A percentile compares a stretch with the other conserved stretches of the same genome.
These are phyloP conservation scores for Paraconiothyrium brasiliense DNA, from an alignment of 2,329 filamentous ascomycete genomes.

Conservation along the genomic window DNA sequence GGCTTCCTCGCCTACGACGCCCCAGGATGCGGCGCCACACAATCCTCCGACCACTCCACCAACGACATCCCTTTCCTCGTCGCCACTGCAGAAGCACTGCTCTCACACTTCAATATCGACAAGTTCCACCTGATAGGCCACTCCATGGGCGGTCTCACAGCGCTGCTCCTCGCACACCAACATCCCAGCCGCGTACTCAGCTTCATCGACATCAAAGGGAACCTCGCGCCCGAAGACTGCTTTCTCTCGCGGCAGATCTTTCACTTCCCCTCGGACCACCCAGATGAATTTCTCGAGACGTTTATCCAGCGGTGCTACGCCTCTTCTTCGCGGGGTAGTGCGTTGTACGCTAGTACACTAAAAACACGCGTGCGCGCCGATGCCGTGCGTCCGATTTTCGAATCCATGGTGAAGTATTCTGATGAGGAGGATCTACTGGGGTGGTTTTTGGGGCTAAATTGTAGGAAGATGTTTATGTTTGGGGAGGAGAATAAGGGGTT, in stretches of 20 bases:
- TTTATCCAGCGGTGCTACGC: slow-evolving; percentile 19
- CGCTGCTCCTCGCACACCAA: slow-evolving; percentile 26
- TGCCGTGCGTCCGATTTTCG: slow-evolving; percentile 31
- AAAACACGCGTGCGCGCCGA: slow-evolving; percentile 20
- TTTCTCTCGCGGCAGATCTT: slow-evolving; percentile 36
- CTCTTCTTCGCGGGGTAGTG: neutral
- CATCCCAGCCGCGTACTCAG: slow-evolving; percentile 21
- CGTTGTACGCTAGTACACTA: slow-evolving; percentile 14
- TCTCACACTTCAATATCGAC: slow-evolving; percentile 19
- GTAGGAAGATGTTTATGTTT: slow-evolving; percentile 25
- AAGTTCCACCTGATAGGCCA: slow-evolving; percentile 38
- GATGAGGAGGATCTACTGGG: slow-evolving; percentile 27
- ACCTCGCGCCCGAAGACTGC: slow-evolving; percentile 37
- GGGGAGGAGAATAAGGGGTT: slow-evolving; percentile 12
- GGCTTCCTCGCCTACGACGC: slow-evolving; percentile 35
- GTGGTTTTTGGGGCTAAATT: slow-evolving; percentile 24
- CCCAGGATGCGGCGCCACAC: slow-evolving; percentile 32
- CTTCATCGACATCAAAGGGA: slow-evolving; percentile 40
- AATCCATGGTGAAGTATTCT: slow-evolving; percentile 35
- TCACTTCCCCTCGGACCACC: slow-evolving; percentile 2
- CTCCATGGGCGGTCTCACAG: slow-evolving; percentile 39
- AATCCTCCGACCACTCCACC: slow-evolving; percentile 22
- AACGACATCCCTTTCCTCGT: slow-evolving; percentile 29
- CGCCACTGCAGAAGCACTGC: slow-evolving; percentile 18
- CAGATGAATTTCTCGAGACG: slow-evolving; percentile 6